Evolutionary conservation across 1,139 yeast genomes (phyloP), one percentile per base, ranked within the genome.

Genomic region (Geotrichum restrictum): DNA sequence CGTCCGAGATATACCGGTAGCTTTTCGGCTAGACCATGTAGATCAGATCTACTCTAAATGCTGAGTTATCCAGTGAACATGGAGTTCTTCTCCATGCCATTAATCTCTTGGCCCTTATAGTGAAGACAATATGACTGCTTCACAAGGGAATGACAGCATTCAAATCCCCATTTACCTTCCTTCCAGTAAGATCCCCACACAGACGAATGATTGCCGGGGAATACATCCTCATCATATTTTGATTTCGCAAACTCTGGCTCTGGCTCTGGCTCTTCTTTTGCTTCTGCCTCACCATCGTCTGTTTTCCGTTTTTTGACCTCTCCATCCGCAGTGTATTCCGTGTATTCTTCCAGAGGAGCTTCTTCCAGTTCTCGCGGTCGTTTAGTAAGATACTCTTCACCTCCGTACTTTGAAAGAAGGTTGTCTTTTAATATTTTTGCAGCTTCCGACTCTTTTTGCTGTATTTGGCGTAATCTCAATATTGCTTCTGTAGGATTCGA

Each of bases 401-500:
- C 68, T 6, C 80, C 80, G 56, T 77, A 77, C 57, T 68, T 73
- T 32, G 66, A 73, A n/a, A 76, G 55, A 38, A 80, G 57, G 21
- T 53, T 56, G 41, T 64, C 61, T 48, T 69, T 65, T 49, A 67
- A 67, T 31, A 66, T 64, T 41, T 69, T 69, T 43, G 71, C 66
- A 21, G 62, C 58, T 21, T 63, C 58, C 19, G 61, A 60, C 43
- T 67, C 63, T 45, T 71, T 68, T 52, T 73, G 63, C 50, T 75
- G 69, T 44, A 71, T 64, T 59, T 78, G 65, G 53, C 74, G 74
- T 54, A 73, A 68, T 50, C 72, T 73, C 41, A 80, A 55, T 72
- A 75, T 70, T 62, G 79, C 74, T 42, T 77, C 76, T 0, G 88
- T 82, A 3, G 88, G 88, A 51, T 80, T 78, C 2, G 83, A 82